A percentile compares a stretch with the other conserved stretches of the same genome.
Evolutionary conservation across 495 filamentous ascomycete genomes (phyloP).

Genomic region (Hyaloscypha variabilis): DNA sequence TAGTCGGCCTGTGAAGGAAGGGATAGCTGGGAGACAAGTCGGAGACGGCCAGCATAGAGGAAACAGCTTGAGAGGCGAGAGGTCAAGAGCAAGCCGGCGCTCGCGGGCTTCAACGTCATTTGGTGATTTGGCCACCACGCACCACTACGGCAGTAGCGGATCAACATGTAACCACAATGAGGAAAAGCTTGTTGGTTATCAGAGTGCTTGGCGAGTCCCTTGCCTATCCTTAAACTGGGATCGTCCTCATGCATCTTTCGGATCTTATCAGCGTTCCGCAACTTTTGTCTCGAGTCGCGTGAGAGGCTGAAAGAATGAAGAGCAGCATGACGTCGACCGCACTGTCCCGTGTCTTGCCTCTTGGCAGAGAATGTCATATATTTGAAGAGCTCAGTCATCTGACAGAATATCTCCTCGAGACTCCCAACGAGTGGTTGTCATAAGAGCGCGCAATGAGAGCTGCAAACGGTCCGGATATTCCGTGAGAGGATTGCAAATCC

Average conservation of each 20-base stretch:
- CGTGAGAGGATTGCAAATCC: too few relatives aligned
- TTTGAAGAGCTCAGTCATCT: too few relatives aligned
- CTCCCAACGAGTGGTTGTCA: too few relatives aligned
- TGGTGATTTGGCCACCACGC: too few relatives aligned
- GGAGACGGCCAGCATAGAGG: neutral
- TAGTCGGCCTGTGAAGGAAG: neutral
- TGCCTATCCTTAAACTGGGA: neutral
- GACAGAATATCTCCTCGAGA: too few relatives aligned
- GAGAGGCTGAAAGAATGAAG: neutral
- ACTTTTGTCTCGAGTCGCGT: neutral
- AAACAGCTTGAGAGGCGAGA: neutral
- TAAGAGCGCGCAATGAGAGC: too few relatives aligned
- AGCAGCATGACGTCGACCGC: neutral
- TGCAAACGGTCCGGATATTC: too few relatives aligned
- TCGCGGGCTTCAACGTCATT: neutral
- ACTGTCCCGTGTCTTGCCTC: too few relatives aligned
- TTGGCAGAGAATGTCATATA: too few relatives aligned
- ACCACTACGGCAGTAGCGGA: neutral
- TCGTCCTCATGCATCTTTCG: neutral
- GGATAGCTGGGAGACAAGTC: neutral
- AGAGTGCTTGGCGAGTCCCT: neutral
- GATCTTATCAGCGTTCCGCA: neutral
- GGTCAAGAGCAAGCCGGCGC: too few relatives aligned
- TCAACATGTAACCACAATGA: neutral
- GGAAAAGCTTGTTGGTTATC: neutral